Base-by-base conservation (phyloP, 768 basidiomycete genomes). In the Cystofilobasidium capitatum region DNA sequence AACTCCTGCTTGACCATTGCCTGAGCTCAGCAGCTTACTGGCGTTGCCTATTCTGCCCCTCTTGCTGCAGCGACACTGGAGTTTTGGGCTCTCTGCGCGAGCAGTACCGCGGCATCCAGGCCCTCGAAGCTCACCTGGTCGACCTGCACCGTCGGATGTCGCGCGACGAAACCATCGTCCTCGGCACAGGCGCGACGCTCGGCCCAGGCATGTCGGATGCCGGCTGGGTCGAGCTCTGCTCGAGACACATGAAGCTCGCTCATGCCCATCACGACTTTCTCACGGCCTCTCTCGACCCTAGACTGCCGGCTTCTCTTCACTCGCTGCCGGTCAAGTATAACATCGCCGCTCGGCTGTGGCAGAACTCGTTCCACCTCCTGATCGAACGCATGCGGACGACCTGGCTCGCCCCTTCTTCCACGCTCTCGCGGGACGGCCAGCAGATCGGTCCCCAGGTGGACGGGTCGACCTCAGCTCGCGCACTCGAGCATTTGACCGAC, bases 291-390 rank as follows among this genome's bases (percentile, higher is more conserved):
- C 83, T 90, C 44, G 86, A 92, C 2, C 90, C 92, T 0, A 84
- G 84, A 13, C 86, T 94, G 0, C 94, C 96, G 0, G 85, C 88
- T 0, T 92, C 91, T 0, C 79, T 97, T 1, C 87, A 91, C 54
- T 85, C 87, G 66, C 88, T 98, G 58, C 91, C 94, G 0, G 85
- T 83, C 44, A 93, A 92, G 73, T 98, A 97, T 80, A 96, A 96
- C 78, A 93, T 98, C 73, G 89, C 94, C 69, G 85, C 86, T 45
- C 85, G 94, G 13, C 81, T 98, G 0, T 98, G 96, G 96, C 87
- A 88, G 0, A 86, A 86, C 61, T 89, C 83, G 0, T 97, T 97
- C 75, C 86, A 94, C 77, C 88, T 87, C 55, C 82, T 94, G 44
- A 86, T 98, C 70, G 91, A 96, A 76, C 84, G 88, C 17, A 83